A percentile compares a stretch with the other conserved stretches of the same genome.
Conservation (phyloP, 2,329 filamentous ascomycete genomes). For the Penicillium brevicompactum region DNA sequence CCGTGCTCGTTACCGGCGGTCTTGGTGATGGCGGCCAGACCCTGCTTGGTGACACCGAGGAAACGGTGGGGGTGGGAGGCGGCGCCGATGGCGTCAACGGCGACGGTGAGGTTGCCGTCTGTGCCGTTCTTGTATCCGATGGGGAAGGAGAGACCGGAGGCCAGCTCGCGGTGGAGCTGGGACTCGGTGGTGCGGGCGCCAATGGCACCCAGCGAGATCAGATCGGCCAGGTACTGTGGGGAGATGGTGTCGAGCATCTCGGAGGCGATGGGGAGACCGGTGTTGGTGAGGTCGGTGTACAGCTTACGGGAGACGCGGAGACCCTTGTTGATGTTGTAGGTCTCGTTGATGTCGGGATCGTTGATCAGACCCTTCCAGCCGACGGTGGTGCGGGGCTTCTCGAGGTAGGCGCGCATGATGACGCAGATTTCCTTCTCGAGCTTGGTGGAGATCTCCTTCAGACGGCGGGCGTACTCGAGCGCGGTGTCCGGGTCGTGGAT, state of each 20-base stretch:
- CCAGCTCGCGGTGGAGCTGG: slow-evolving; percentile 93
- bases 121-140: slow-evolving; percentile 99
- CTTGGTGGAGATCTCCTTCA: slow-evolving; percentile 76
- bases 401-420: slow-evolving; percentile 97
- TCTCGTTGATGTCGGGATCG: slow-evolving; percentile 95
- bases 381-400: slow-evolving; percentile 97
- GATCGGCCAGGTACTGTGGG: slow-evolving; percentile 93
- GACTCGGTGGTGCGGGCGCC: slow-evolving; percentile 95
- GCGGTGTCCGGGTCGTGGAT: slow-evolving; percentile 91
- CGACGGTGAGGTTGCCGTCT: slow-evolving; percentile 85
- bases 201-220: slow-evolving; percentile 93
- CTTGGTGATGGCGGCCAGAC: slow-evolving; percentile 89
- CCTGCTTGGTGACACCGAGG: slow-evolving; percentile 97
- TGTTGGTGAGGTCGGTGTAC: slow-evolving; percentile 83
- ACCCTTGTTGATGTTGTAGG: slow-evolving; percentile 99
- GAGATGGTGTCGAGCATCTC: slow-evolving; percentile 99
- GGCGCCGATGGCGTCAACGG: slow-evolving; percentile 92
- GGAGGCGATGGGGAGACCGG: slow-evolving; percentile 90
- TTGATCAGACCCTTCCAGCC: slow-evolving; percentile 99
- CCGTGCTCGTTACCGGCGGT: slow-evolving; percentile 95
- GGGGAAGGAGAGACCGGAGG: slow-evolving; percentile 92
- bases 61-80: slow-evolving; percentile 75
- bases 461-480: slow-evolving; percentile 80
- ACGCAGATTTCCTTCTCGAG: slow-evolving; percentile 82
- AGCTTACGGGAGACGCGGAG: slow-evolving; percentile 88